A percentile compares a stretch with the other conserved stretches of the same genome.
These are phyloP conservation scores for Aspergillus pseudoglaucus DNA, from an alignment of 2,329 filamentous ascomycete species.

Conservation along the genomic window DNA sequence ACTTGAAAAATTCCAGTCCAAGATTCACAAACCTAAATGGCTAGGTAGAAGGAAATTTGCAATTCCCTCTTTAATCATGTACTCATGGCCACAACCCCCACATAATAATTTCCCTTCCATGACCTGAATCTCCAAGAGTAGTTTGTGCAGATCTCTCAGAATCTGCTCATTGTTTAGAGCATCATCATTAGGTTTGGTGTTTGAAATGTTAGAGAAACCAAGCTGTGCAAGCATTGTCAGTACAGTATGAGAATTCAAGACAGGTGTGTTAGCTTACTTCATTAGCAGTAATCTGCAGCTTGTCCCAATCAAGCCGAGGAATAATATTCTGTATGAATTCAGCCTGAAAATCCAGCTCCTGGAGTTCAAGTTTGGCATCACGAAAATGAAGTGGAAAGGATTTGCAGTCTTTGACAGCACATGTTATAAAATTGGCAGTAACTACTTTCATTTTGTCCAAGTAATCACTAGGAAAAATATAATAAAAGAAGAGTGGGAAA, in stretches of 20 bases:
- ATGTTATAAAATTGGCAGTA: conserved; percentile 93
- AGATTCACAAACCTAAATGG: conserved; percentile 58
- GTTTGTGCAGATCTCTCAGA: conserved; percentile 68
- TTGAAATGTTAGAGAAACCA: conserved; percentile 68
- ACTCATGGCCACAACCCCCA: conserved; percentile 87
- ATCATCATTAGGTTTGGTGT: conserved; percentile 56
- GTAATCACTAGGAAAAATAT: background rate
- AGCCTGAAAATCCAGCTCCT: conserved; percentile 74
- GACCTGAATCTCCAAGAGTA: conserved; percentile 86
- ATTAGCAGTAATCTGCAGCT: conserved; percentile 64
- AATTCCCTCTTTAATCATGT: conserved; percentile 90
- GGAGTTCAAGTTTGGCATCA: conserved; percentile 82
- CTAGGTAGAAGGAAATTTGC: conserved; percentile 92
- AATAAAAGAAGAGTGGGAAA: background rate
- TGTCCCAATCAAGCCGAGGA: conserved; percentile 81
- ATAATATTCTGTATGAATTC: conserved; percentile 78
- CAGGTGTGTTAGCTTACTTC: conserved; percentile 42
- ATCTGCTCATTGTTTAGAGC: conserved; percentile 62
- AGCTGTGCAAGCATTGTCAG: conserved; percentile 48
- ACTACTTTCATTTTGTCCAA: conserved; percentile 72
- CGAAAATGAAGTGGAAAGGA: conserved; percentile 89
- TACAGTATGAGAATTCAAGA: background rate
- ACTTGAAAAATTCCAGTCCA: too few species aligned
- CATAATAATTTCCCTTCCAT: conserved; percentile 84
- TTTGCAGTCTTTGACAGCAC: conserved; percentile 93